Conservation (phyloP, 2,329 filamentous ascomycete species). For the Fusarium sp. region DNA sequence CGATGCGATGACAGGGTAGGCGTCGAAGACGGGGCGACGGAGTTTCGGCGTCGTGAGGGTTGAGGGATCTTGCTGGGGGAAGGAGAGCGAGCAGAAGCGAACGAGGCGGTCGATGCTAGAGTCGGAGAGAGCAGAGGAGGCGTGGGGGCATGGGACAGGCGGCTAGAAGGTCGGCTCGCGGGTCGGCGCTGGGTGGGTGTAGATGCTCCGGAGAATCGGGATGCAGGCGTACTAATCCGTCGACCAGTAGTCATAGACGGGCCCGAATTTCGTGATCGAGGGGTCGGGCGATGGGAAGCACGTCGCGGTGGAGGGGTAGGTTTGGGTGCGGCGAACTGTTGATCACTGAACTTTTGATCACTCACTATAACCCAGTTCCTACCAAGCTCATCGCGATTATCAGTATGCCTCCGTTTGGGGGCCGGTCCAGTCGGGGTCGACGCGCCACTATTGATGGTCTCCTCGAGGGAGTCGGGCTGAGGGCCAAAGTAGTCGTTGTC, state of each 20-base stretch:
- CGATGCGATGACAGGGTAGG: constrained; percentile 51
- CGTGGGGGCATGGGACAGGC: constrained; percentile 58
- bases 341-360: constrained; percentile 52
- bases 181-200: constrained; percentile 43
- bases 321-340: constrained; percentile 39
- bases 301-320: constrained; percentile 48
- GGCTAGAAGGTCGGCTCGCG: constrained; percentile 55
- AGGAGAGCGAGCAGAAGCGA: constrained; percentile 52
- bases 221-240: constrained; percentile 60
- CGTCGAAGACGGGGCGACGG: constrained; percentile 39
- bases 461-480: constrained; percentile 41
- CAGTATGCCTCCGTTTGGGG: constrained; percentile 70
- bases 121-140: constrained; percentile 36
- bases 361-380: constrained; percentile 82
- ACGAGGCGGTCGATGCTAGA: constrained; percentile 52
- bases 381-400: constrained; percentile 69
- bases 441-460: constrained; percentile 52
- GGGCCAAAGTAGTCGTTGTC: constrained; percentile 39
- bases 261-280: constrained; percentile 53
- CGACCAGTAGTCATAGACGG: constrained; percentile 56
- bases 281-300: constrained; percentile 42
- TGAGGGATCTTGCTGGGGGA: constrained; percentile 63
- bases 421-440: constrained; percentile 63
- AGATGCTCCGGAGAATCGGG: constrained; percentile 52
- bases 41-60: constrained; percentile 34